Base-by-base conservation (phyloP, 768 basidiomycete species). In the Lactarius tabidus region DNA sequence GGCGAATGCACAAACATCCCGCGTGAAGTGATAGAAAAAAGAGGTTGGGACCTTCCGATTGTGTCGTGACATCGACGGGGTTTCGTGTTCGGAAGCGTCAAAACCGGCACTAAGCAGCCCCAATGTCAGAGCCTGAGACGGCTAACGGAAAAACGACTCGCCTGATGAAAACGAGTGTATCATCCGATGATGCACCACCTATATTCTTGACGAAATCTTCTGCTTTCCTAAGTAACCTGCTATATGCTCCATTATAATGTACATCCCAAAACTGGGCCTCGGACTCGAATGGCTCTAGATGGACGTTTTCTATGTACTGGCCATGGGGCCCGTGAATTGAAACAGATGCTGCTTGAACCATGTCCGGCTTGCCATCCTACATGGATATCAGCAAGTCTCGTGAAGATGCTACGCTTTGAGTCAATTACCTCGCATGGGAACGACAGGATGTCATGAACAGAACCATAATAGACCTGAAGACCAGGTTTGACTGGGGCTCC, bases 21-120 rank as follows among this genome's bases (percentile, higher is more conserved):
- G 80, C 0, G 93, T 86, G 71, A 98, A 96, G 12, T 85, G 88
- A 70, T 88, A 78, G 74, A 90, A 98, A 75, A 97, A 97, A 0
- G 86, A 85, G 0, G 86, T 81, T 0, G 95, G 95, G 0, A 98
- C 93, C 67, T 89, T 89, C n/a, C 94, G 87, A 41, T 85, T 82
- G 72, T 99, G 95, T 18, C 96, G 80, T 29, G 92, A 93, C 96
- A 99, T 99, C 3, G 86, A 88, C 15, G 84, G 78, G 67, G 89
- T 87, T 72, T 99, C 96, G 71, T 97, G 93, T 72, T 95, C 90
- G 59, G 88, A 92, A 0, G 95, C 95, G 70, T 99, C 96, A 77
- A 98, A 94, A 1, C 96, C 96, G 67, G 91, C 93, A 69, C 94
- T 95, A 68, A 35, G 26, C 33, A 3, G 8, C 26, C 23, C 35